Base-by-base conservation (phyloP, 192 early-diverging fungal genomes). In the Helicostylum pulchrum region DNA sequence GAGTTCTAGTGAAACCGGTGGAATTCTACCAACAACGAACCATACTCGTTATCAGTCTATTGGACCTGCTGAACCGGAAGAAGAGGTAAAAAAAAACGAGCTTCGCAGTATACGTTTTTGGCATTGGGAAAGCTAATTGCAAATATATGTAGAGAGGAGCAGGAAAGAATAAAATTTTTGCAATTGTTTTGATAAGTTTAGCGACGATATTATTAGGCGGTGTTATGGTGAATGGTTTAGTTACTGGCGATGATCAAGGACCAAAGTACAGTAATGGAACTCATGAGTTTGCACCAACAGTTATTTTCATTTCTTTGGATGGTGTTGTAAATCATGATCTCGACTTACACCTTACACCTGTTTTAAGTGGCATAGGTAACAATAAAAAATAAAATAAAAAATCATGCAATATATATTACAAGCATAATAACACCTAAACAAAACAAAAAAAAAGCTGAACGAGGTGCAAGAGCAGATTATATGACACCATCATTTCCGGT, bases 311-410 rank as follows among this genome's bases (percentile, higher is more conserved):
- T 12, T 94, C 92, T 5, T 77, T 94, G 11, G 96, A 98, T 72
- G 94, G 94, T 23, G 84, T 92, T 71, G 80, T 92, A 15, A 81
- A 85, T 34, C 90, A 94, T 66, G 95, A 96, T 71, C 73, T 98
- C 39, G 75, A 80, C 42, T 82, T 89, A 32, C 84, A 81, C 0
- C 26, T 93, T 8, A 91, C 94, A 10, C 92, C 93, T n/a, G 81
- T 80, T 44, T 72, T 93, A 7, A 57, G 56, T n/a, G 52, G 73
- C 19, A 62, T 93, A 39, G 83, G 88, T 88, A 73, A 80, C 80
- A 30, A 80, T 85, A 21, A 83, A 76, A 32, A 31, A 36, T 48
- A 48, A n/a, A n/a, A n/a, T n/a, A n/a, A n/a, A n/a, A n/a, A n/a
- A 19, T 19, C 17, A 19, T 48, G 12, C 17, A 19, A 48, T 39